These are phyloP conservation scores for Insectozyma bohioensis DNA, from an alignment of 1,139 yeast genomes.

Conservation along the genomic window DNA sequence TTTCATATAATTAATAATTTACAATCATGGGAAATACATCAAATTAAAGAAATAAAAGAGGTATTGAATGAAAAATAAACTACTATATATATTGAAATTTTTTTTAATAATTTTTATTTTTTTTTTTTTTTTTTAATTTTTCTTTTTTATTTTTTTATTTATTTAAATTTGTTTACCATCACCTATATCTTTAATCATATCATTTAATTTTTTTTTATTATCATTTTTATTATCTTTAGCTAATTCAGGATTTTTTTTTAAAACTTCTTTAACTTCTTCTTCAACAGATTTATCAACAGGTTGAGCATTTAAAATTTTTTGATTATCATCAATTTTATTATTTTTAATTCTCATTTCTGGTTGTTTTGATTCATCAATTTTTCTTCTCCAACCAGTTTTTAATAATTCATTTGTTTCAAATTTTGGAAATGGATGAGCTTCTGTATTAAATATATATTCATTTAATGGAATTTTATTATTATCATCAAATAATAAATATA, in stretches of 20 bases:
- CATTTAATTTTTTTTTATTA: conserved; percentile 25
- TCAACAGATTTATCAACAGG: conserved; percentile 43
- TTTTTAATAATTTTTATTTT: too few species aligned
- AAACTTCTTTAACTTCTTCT: conserved; percentile 37
- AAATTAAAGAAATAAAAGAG: too few species aligned
- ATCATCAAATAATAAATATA: conserved; percentile 77
- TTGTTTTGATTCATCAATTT: conserved; percentile 20
- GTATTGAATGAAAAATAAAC: too few species aligned
- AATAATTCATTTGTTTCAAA: conserved; percentile 56
- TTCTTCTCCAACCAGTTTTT: conserved; percentile 64
- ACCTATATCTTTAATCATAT: conserved; percentile 20
- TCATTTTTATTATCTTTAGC: conserved; percentile 27
- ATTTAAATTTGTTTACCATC: too few species aligned
- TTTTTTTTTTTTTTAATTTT: too few species aligned
- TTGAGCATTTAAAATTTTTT: conserved; percentile 42
- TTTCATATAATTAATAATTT: too few species aligned
- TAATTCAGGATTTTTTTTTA: conserved; percentile 33
- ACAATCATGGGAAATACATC: too few species aligned
- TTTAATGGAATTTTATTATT: conserved; percentile 57
- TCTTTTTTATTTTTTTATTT: too few species aligned
- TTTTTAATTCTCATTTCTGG: conserved; percentile 17
- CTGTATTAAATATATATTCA: conserved; percentile 81
- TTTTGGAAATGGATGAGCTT: conserved; percentile 88
- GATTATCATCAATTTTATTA: conserved; percentile 23
- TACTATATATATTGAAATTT: too few species aligned